phyloP scores from a whole-genome alignment of 306 rosid genomes.

The Ceratonia siliqua region DNA sequence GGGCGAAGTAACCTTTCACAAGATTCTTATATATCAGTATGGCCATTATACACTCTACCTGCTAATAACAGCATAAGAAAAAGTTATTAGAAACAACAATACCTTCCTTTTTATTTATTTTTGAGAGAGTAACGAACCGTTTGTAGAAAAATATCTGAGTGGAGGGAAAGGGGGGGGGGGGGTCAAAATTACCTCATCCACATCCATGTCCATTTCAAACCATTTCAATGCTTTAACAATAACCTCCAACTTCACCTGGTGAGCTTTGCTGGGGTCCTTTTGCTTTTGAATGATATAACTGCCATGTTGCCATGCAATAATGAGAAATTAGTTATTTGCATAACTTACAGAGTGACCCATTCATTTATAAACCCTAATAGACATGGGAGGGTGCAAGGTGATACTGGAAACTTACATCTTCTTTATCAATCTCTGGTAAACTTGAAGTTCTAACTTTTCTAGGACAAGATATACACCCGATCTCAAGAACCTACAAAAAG shows the following conservation, averaged over 20 bases:
- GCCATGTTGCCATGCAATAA: conserved; percentile 32
- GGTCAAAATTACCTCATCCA: conserved; percentile 70
- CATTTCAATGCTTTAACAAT: conserved; percentile 89
- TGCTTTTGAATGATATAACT: conserved; percentile 91
- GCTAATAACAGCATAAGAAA: conserved; percentile 41
- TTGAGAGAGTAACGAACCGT: not conserved
- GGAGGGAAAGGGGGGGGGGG: not conserved
- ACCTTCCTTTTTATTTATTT: not conserved
- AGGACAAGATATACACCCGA: conserved; percentile 97
- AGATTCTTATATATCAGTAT: conserved; percentile 83
- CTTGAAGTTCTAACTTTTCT: conserved; percentile 96
- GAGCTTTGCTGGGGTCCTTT: conserved; percentile 87
- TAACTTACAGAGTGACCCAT: not conserved
- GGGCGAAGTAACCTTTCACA: conserved; percentile 91
- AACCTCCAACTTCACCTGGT: conserved; percentile 92
- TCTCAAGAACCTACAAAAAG: conserved; percentile 73
- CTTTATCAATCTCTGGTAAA: conserved; percentile 90
- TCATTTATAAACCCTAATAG: conserved; percentile 25
- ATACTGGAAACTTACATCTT: conserved; percentile 64
- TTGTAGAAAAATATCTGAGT: conserved; percentile 8
- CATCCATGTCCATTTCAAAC: conserved; percentile 93
- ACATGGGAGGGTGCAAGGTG: conserved; percentile 7
- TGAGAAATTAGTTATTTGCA: conserved; percentile 20
- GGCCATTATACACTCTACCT: conserved; percentile 97
- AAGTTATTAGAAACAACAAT: not conserved